phyloP scores from a whole-genome alignment of 1,284 basidiomycete species.

The Grifola frondosa region DNA sequence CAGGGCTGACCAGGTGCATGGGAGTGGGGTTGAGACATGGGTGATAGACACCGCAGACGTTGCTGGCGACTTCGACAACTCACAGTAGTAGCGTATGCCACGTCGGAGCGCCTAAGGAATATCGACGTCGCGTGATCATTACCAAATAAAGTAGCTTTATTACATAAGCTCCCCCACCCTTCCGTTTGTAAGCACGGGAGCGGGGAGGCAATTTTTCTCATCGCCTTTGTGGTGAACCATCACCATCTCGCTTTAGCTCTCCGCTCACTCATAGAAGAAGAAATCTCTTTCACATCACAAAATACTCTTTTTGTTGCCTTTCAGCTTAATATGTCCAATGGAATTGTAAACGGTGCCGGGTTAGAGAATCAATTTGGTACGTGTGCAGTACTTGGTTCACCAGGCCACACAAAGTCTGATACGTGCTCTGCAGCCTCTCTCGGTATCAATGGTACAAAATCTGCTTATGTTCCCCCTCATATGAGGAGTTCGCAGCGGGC shows the following conservation, averaged over 20 bases:
- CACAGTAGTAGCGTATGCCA: too few relatives aligned
- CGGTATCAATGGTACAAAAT: conserved; percentile 69
- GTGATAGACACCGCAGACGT: conserved; percentile 4
- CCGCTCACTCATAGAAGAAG: conserved; percentile 34
- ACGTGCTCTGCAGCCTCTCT: conserved; percentile 52
- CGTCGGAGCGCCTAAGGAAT: too few relatives aligned
- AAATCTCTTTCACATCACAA: conserved; percentile 25
- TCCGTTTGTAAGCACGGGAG: conserved; percentile 26
- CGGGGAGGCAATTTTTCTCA: conserved; percentile 27
- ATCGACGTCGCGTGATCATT: conserved; percentile 12
- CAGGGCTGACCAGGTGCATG: conserved; percentile 35
- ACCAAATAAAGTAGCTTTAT: conserved; percentile 9
- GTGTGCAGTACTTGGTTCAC: conserved; percentile 32
- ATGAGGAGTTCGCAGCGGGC: conserved; percentile 80
- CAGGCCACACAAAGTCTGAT: conserved; percentile 7
- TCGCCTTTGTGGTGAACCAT: conserved; percentile 39
- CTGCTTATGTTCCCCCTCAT: conserved; percentile 93
- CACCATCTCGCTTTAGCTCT: conserved; percentile 30
- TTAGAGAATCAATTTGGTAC: conserved; percentile 83
- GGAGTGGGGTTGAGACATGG: conserved; percentile 33
- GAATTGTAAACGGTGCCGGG: conserved; percentile 78
- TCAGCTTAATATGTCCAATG: conserved; percentile 79
- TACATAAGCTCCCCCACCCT: conserved; percentile 15
- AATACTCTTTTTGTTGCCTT: conserved; percentile 25
- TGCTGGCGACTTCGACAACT: too few relatives aligned